Conservation (phyloP, 257 asterid genomes). For the Jasminum sambac region DNA sequence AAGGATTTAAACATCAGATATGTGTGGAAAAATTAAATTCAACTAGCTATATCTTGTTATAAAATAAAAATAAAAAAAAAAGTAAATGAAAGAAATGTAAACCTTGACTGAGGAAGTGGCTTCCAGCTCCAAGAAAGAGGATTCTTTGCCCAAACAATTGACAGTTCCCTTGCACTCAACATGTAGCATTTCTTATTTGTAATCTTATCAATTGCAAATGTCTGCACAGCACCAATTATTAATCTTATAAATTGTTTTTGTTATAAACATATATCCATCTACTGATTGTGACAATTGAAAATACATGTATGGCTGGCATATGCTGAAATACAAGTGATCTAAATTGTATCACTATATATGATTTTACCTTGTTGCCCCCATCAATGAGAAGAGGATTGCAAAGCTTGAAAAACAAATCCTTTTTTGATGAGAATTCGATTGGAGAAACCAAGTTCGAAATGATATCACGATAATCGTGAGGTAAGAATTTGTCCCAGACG, state of each 20-base stretch:
- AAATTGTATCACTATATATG: neutral
- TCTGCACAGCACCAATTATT: slow-evolving; percentile 21
- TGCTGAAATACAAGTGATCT: neutral
- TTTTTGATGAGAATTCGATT: neutral
- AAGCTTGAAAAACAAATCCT: slow-evolving; percentile 1
- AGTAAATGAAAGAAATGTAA: neutral
- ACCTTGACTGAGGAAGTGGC: slow-evolving; percentile 33
- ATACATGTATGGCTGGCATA: neutral
- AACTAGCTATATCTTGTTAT: neutral
- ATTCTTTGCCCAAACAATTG: slow-evolving; percentile 36
- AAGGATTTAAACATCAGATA: neutral
- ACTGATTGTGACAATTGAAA: neutral
- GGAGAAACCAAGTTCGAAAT: neutral
- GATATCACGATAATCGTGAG: neutral
- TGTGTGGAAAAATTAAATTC: neutral
- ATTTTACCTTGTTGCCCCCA: slow-evolving; percentile 11
- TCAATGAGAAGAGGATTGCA: slow-evolving; percentile 17
- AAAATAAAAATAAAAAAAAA: neutral
- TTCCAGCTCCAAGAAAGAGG: slow-evolving; percentile 48
- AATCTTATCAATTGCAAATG: slow-evolving; percentile 35
- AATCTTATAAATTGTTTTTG: neutral
- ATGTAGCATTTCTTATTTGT: slow-evolving; percentile 36
- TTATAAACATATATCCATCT: neutral
- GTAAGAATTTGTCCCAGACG: slow-evolving; percentile 5
- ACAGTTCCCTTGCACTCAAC: slow-evolving; percentile 43